A percentile compares a stretch with the other conserved stretches of the same genome.
phyloP scores from a whole-genome alignment of 257 asterid species.

The Solanum clarkiae region DNA sequence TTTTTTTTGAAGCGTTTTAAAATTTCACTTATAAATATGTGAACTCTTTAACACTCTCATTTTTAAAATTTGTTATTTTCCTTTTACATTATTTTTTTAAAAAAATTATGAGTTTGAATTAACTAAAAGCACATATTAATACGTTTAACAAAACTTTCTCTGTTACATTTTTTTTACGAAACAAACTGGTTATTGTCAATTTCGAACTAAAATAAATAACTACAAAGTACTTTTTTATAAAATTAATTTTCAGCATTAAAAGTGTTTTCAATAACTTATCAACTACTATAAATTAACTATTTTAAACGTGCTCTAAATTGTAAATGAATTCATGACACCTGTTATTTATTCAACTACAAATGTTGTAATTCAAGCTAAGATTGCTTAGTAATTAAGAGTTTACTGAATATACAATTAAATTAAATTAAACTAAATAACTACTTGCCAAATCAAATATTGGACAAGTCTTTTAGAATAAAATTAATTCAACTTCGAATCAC shows the following conservation, averaged over 20 bases:
- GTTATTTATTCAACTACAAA: background rate
- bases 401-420: background rate
- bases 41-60: background rate
- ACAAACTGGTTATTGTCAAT: background rate
- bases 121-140: background rate
- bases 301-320: background rate
- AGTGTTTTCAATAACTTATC: background rate
- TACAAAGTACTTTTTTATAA: background rate
- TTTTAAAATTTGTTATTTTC: background rate
- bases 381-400: background rate
- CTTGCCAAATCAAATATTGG: background rate
- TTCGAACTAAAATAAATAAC: background rate
- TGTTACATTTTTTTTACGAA: background rate
- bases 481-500: background rate
- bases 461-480: background rate
- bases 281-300: background rate
- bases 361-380: background rate
- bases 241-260: background rate
- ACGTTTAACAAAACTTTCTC: background rate
- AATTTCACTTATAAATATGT: too few species aligned
- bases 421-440: background rate
- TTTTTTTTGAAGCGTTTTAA: background rate
- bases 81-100: background rate
- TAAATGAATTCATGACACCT: background rate
- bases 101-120: background rate